Base-by-base conservation (phyloP, 2,329 filamentous ascomycete species). In the Pseudogymnoascus sp. region DNA sequence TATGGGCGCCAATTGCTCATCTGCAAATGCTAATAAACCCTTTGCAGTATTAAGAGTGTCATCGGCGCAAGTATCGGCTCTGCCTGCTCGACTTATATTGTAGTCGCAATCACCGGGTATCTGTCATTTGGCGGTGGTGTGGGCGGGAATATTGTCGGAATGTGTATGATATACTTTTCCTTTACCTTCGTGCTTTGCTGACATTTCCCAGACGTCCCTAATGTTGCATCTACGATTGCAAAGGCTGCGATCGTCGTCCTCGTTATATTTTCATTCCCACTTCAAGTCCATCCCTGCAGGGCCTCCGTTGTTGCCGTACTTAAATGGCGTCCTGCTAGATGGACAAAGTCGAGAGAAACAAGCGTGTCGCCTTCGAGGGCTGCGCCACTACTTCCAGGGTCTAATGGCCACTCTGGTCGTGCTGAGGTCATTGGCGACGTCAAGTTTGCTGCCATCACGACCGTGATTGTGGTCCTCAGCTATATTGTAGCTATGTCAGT, bases 261-360 rank as follows among this genome's bases (percentile, higher is more conserved):
- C 0, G 95, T 99, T 69, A 92, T 96, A 76, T 98, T 99, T 75
- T 96, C 92, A 14, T 93, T 98, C 66, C 95, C 95, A 1, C 83
- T 99, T 1, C 95, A 99, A 76, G 89, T 96, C 39, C 95, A 99
- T 74, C 95, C 95, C 0, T 98, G 95, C 77, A 87, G 95, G 66
- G 95, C 95, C n/a, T 96, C 91, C 14, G 81, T 98, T 28, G 92
- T 98, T 72, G 93, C 95, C 0, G 91, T 97, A n/a, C 77, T 96
- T 62, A 93, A 90, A 77, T 98, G 95, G 93, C 86, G 92, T 6
- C 92, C 92, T 8, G 81, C 79, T 69, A 73, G 11, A 74, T 66
- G 69, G 62, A 74, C 64, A 65, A 73, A 51, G 61, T 69, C 71
- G 69, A 68, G 78, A 21, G 74, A 74, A 63, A 76, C 72, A 62